phyloP scores from a whole-genome alignment of 805 yeast genomes.

The Cyberlindnera petersonii region DNA sequence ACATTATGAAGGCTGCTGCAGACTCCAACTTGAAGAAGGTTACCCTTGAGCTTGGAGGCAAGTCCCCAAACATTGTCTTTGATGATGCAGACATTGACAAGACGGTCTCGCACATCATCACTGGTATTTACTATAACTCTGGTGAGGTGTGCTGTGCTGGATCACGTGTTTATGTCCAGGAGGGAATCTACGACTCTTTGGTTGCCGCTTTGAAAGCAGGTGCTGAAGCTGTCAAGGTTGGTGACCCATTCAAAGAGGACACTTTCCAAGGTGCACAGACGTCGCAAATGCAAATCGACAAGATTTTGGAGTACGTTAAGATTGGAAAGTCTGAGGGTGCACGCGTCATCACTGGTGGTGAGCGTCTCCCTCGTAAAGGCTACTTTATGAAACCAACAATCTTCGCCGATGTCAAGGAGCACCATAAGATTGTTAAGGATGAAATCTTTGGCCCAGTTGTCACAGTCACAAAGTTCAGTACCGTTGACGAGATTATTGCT shows the following conservation, averaged over 20 bases:
- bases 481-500: conserved; percentile 69
- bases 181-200: conserved; percentile 63
- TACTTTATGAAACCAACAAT: conserved; percentile 78
- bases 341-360: conserved; percentile 77
- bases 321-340: conserved; percentile 68
- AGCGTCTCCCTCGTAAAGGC: conserved; percentile 65
- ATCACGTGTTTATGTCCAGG: conserved; percentile 81
- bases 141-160: conserved; percentile 96
- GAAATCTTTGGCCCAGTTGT: conserved; percentile 93
- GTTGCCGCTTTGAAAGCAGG: conserved; percentile 51
- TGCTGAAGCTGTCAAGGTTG: conserved; percentile 55
- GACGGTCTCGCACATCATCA: conserved; percentile 63
- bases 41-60: conserved; percentile 85
- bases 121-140: conserved; percentile 81
- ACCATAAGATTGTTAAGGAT: conserved; percentile 74
- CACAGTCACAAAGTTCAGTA: conserved; percentile 66
- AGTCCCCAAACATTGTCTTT: conserved; percentile 82
- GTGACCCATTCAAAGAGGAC: conserved; percentile 71
- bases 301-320: conserved; percentile 59
- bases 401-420: conserved; percentile 73
- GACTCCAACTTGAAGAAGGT: conserved; percentile 73
- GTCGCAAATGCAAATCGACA: conserved; percentile 60
- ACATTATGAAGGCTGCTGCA: conserved; percentile 69
- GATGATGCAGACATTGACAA: conserved; percentile 65
- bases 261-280: conserved; percentile 76